Conservation (phyloP, 371 early-diverging fungal genomes). For the Mycotypha africana region DNA sequence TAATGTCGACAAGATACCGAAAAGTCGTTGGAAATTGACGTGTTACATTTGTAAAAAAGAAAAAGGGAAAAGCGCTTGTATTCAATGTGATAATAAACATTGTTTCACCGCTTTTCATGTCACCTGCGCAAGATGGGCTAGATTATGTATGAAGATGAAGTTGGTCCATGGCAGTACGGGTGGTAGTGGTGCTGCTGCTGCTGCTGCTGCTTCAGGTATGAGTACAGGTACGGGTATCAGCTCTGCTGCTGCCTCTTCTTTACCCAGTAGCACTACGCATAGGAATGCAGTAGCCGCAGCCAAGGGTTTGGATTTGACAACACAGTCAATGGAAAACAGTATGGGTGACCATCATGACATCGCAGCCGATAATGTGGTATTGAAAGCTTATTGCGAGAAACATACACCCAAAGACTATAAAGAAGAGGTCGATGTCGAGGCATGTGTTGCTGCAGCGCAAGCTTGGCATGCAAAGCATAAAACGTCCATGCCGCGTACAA, state of each 20-base stretch:
- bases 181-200: no score
- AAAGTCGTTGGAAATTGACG: conserved; percentile 81
- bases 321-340: no score
- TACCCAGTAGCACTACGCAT: no score
- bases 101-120: conserved; percentile 93
- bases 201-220: no score
- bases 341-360: background rate
- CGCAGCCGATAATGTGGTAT: conserved; percentile 29
- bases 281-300: no score
- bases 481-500: conserved; percentile 20
- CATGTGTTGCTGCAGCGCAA: conserved; percentile 31
- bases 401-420: conserved; percentile 76
- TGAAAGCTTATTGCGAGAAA: conserved; percentile 74
- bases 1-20: conserved; percentile 79
- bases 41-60: conserved; percentile 84
- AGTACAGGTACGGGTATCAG: no score
- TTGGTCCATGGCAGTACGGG: conserved; percentile 10
- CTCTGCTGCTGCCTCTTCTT: no score
- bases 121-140: conserved; percentile 87
- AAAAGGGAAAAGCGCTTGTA: conserved; percentile 81
- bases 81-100: conserved; percentile 87
- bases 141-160: conserved; percentile 84
- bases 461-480: conserved; percentile 10
- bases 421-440: conserved; percentile 50
- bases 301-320: no score